Evolutionary conservation across 208 protist species (phyloP), one percentile per base, ranked within the genome.

Genomic region (Crithidia thermophila): DNA sequence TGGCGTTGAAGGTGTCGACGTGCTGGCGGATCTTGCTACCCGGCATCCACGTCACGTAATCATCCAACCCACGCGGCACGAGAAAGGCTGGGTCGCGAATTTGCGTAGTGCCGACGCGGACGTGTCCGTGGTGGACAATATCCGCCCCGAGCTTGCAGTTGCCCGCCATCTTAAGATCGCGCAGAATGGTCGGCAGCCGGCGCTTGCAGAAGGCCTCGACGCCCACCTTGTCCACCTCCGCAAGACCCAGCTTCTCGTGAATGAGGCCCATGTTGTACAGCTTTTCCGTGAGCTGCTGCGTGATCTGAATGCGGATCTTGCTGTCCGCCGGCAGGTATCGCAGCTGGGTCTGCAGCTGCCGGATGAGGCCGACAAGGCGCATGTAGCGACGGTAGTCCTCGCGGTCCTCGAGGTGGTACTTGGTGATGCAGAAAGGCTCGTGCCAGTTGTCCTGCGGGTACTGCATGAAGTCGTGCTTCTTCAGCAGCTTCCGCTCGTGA

Each of bases 341-440:
- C 63, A 97, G 72, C 62, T 95, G 90, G 7, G 87, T 85, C 43
- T 95, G 74, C n/a, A 97, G 80, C 57, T 93, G 87, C 4, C 88
- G 78, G 33, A 95, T 92, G 21, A 95, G 79, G 3, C 93, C 93
- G 21, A 93, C 84, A 20, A 97, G 80, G 21, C 90, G 86, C 63
- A 95, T 73, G 64, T 97, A 97, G 33, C 88, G 83, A 33, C 87
- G 86, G 82, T 97, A 97, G 75, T 97, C 93, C 75, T 97, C 93
- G 43, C 93, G 87, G 65, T 97, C 87, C 57, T 94, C 84, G 28
- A 97, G 79, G 74, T 95, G 89, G 78, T 97, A 97, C 67, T 96
- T 97, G 55, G 87, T 87, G 74, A 97, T 96, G 66, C 88, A 94
- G 75, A 88, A 93, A 16, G 87, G 86, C 73, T 97, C 93, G 59